A percentile compares a stretch with the other conserved stretches of the same genome.
Conservation (phyloP, 2,329 filamentous ascomycete species). For the Calonectria hawksworthii region DNA sequence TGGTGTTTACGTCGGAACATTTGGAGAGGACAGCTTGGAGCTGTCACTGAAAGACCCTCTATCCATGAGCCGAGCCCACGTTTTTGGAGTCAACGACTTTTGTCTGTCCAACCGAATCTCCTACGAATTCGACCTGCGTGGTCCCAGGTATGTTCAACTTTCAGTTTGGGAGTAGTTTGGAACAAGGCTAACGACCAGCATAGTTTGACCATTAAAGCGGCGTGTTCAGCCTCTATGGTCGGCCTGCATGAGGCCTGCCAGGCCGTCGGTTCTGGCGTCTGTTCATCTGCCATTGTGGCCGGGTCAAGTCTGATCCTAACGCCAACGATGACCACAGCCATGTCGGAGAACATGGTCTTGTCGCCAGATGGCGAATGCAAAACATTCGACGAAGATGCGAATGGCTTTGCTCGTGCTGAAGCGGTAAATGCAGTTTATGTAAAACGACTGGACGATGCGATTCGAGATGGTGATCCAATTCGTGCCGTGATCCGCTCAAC, state of each 20-base stretch:
- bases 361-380: conserved; percentile 39
- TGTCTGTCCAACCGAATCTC: not conserved
- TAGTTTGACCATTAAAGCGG: not conserved
- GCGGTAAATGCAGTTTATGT: conserved; percentile 67
- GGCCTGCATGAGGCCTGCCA: not conserved
- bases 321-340: conserved; percentile 31
- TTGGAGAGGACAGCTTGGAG: not conserved
- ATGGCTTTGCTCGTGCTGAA: conserved; percentile 69
- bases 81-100: conserved; percentile 10
- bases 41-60: not conserved
- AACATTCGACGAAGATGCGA: conserved; percentile 56
- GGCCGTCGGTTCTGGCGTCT: conserved; percentile 11
- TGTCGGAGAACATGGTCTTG: conserved; percentile 38
- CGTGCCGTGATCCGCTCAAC: conserved; percentile 63
- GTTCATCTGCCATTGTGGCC: conserved; percentile 40
- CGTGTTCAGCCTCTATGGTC: not conserved
- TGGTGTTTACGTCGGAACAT: not conserved
- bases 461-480: conserved; percentile 66
- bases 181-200: not conserved
- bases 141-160: not conserved
- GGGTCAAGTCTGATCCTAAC: conserved; percentile 40
- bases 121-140: not conserved
- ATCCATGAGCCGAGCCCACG: not conserved
- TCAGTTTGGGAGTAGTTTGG: not conserved
- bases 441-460: conserved; percentile 66